Evolutionary conservation across 176 grass and related monocot genomes (phyloP).

Genomic region (Oryza australiensis): DNA sequence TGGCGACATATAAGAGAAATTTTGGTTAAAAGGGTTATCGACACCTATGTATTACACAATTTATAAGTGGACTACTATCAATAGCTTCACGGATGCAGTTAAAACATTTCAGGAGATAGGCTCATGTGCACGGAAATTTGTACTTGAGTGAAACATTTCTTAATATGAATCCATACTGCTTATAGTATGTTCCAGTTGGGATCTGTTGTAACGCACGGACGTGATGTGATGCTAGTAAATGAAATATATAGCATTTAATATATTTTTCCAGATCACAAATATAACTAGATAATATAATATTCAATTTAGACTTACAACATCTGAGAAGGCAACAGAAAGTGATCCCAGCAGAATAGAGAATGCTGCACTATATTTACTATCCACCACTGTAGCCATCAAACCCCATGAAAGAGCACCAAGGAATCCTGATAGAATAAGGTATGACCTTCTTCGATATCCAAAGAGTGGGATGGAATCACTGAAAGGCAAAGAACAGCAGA

Average conservation of each 20-base stretch:
- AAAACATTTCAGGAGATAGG: constrained; percentile 16
- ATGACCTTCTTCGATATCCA: constrained; percentile 95
- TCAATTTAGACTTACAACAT: constrained; percentile 76
- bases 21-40: not conserved
- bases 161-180: not conserved
- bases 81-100: constrained; percentile 19
- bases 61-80: constrained; percentile 10
- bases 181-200: not conserved
- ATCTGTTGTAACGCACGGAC: not conserved
- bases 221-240: not conserved
- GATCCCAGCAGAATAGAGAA: constrained; percentile 93
- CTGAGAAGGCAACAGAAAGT: constrained; percentile 98
- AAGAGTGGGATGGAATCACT: constrained; percentile 99
- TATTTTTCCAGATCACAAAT: not conserved
- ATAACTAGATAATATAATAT: constrained; percentile 23
- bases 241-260: not conserved
- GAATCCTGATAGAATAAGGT: constrained; percentile 92
- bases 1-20: constrained; percentile 4
- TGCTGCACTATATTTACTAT: constrained; percentile 85
- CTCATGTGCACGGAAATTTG: not conserved
- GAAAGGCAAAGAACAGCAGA: constrained; percentile 40
- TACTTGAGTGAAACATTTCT: not conserved
- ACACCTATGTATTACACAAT: not conserved
- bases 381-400: constrained; percentile 85
- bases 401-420: constrained; percentile 97